Percentiles rank a stretch among this genome's conserved stretches.
Evolutionary conservation across 306 rosid genomes (phyloP).

Genomic region (Vachellia pachyceras): DNA sequence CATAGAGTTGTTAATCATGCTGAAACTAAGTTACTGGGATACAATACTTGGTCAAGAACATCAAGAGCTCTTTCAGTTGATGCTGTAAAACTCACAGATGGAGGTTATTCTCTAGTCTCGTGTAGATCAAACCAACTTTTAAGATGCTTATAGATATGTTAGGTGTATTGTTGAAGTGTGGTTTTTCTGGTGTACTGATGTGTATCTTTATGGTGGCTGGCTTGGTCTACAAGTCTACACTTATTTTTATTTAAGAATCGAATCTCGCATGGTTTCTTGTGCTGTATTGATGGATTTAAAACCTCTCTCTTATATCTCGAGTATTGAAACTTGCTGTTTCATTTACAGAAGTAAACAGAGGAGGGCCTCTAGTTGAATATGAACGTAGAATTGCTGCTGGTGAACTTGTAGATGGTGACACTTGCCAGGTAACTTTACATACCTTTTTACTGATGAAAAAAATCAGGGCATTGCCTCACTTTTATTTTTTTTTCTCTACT

Average conservation of each 20-base stretch:
- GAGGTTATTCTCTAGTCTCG: conserved; percentile 55
- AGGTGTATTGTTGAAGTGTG: no score
- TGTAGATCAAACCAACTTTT: no score
- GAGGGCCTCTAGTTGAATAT: conserved; percentile 95
- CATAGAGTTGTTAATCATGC: conserved; percentile 41
- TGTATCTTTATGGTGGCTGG: neutral
- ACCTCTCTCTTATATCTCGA: conserved; percentile 22
- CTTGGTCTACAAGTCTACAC: neutral
- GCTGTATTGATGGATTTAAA: conserved; percentile 16
- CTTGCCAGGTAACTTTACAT: conserved; percentile 67
- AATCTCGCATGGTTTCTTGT: neutral
- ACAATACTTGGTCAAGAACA: conserved; percentile 34
- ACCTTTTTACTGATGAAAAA: neutral
- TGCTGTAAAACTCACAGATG: conserved; percentile 54
- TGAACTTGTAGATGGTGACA: conserved; percentile 88
- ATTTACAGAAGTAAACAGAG: conserved; percentile 53
- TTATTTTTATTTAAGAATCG: neutral
- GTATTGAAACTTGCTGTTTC: conserved; percentile 38
- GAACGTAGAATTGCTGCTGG: conserved; percentile 81
- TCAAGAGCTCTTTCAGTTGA: conserved; percentile 62
- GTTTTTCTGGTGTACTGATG: neutral
- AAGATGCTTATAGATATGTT: neutral
- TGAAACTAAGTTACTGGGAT: conserved; percentile 38
- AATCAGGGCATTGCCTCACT: neutral
- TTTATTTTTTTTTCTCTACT: neutral